Percentiles rank a stretch among this genome's conserved stretches.
Evolutionary conservation across 2,329 filamentous ascomycete species (phyloP).

Genomic region (Diplodia mutila): DNA sequence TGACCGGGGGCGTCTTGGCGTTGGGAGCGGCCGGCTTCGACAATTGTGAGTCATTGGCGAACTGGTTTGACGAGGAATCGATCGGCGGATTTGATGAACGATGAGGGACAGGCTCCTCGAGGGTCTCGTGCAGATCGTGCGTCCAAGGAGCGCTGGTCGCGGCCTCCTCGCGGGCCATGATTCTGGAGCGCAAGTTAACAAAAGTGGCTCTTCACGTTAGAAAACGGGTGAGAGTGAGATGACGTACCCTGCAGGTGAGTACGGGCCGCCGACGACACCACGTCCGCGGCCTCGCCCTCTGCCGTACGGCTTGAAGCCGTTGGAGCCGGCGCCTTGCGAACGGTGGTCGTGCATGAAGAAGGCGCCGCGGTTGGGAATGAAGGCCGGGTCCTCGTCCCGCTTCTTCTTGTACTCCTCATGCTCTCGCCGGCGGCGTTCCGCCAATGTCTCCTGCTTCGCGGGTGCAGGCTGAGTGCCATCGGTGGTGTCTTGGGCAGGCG

Average conservation of each 20-base stretch:
- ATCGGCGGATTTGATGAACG: slow-evolving; percentile 45
- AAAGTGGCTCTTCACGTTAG: slow-evolving; percentile 20
- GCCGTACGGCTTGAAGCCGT: slow-evolving; percentile 74
- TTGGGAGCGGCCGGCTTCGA: slow-evolving; percentile 31
- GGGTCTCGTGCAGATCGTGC: slow-evolving; percentile 78
- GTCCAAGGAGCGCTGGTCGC: slow-evolving; percentile 79
- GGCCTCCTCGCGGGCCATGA: slow-evolving; percentile 48
- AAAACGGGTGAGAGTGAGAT: slow-evolving; percentile 12
- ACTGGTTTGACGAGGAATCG: neutral
- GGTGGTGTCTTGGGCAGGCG: slow-evolving; percentile 45
- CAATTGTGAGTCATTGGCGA: slow-evolving; percentile 30
- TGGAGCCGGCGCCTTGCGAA: slow-evolving; percentile 74
- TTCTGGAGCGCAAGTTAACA: slow-evolving; percentile 43
- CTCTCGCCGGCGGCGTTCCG: slow-evolving; percentile 77
- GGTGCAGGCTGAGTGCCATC: slow-evolving; percentile 32
- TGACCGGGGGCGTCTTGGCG: slow-evolving; percentile 30
- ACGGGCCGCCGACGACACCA: slow-evolving; percentile 59
- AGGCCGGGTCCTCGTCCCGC: slow-evolving; percentile 85
- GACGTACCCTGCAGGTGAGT: slow-evolving; percentile 65
- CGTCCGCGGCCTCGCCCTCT: slow-evolving; percentile 67
- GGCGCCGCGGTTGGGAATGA: slow-evolving; percentile 89
- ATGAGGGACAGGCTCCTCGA: slow-evolving; percentile 54
- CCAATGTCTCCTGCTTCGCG: slow-evolving; percentile 56
- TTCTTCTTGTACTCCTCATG: slow-evolving; percentile 90
- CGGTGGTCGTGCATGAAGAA: slow-evolving; percentile 98